Evolutionary conservation across 768 basidiomycete species (phyloP).

Genomic region (Flagelloscypha sp.): DNA sequence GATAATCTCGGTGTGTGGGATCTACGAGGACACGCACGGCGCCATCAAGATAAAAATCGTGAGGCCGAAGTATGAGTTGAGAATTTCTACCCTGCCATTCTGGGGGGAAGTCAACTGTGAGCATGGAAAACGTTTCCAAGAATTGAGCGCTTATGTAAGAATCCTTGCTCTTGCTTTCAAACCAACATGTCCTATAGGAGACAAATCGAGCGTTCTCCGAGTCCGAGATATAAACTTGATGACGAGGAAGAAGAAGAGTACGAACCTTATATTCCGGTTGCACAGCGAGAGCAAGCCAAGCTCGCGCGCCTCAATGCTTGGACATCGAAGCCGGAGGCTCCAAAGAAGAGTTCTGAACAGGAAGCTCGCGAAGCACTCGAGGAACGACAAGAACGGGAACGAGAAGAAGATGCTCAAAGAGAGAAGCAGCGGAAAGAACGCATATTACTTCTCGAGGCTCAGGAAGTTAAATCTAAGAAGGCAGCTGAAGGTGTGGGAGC

Average conservation of each 20-base stretch:
- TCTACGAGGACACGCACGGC: too few species aligned
- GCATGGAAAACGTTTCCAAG: too few species aligned
- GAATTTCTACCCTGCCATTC: too few species aligned
- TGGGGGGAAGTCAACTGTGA: too few species aligned
- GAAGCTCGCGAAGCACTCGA: slow-evolving; percentile 22
- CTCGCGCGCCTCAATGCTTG: slow-evolving; percentile 66
- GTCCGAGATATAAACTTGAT: slow-evolving; percentile 51
- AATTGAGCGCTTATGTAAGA: too few species aligned
- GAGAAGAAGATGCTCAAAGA: slow-evolving; percentile 66
- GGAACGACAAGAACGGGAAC: slow-evolving; percentile 60
- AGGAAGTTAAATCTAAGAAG: slow-evolving; percentile 84
- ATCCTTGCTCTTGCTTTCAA: too few species aligned
- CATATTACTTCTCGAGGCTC: slow-evolving; percentile 85
- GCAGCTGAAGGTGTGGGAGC: slow-evolving; percentile 62
- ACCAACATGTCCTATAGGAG: too few species aligned
- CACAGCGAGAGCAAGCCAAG: slow-evolving; percentile 75
- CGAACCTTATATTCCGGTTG: slow-evolving; percentile 81
- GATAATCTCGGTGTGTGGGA: slow-evolving; percentile 24
- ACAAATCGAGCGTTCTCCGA: slow-evolving; percentile 49
- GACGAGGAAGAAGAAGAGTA: slow-evolving; percentile 56
- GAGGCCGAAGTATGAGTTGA: too few species aligned
- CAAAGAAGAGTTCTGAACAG: slow-evolving; percentile 45
- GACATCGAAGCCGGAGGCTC: too few species aligned
- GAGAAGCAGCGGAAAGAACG: slow-evolving; percentile 78
- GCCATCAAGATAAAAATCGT: too few species aligned